Evolutionary conservation across 2,329 filamentous ascomycete species (phyloP).

Genomic region (Paecilomyces fulvus): DNA sequence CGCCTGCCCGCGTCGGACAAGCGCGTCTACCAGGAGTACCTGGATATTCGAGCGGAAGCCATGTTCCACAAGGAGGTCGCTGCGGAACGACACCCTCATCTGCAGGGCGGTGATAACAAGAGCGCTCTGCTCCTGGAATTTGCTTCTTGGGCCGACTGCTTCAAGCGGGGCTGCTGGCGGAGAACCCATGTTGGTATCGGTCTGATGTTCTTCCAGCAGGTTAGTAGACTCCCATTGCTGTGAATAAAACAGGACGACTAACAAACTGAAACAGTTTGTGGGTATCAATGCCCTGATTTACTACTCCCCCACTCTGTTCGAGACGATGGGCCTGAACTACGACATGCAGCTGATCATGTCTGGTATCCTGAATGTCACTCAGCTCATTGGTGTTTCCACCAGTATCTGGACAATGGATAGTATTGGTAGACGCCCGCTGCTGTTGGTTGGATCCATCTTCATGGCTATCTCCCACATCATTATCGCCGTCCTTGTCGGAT

Average conservation of each 20-base stretch:
- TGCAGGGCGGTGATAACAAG: conserved; percentile 24
- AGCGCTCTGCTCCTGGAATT: conserved; percentile 40
- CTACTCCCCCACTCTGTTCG: conserved; percentile 54
- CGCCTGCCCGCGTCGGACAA: conserved; percentile 41
- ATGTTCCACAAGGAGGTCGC: conserved; percentile 42
- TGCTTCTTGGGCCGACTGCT: conserved; percentile 43
- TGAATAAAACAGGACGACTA: conserved; percentile 1
- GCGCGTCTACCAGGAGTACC: conserved; percentile 43
- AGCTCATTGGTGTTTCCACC: conserved; percentile 39
- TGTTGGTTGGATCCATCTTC: conserved; percentile 37
- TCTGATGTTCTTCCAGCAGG: conserved; percentile 52
- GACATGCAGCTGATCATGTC: conserved; percentile 45
- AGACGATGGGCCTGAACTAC: conserved; percentile 38
- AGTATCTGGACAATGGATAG: conserved; percentile 44
- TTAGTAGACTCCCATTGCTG: conserved; percentile 7
- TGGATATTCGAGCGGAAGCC: conserved; percentile 46
- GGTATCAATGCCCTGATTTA: conserved; percentile 51
- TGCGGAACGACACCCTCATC: conserved; percentile 29
- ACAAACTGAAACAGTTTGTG: conserved; percentile 25
- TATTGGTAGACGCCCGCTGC: conserved; percentile 39
- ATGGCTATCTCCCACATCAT: conserved; percentile 43
- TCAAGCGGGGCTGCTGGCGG: conserved; percentile 42
- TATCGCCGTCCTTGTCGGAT: conserved; percentile 47
- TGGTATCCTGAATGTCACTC: conserved; percentile 45
- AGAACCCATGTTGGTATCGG: conserved; percentile 44